phyloP scores from a whole-genome alignment of 2,329 filamentous ascomycete genomes.

The Emmonsia crescens region DNA sequence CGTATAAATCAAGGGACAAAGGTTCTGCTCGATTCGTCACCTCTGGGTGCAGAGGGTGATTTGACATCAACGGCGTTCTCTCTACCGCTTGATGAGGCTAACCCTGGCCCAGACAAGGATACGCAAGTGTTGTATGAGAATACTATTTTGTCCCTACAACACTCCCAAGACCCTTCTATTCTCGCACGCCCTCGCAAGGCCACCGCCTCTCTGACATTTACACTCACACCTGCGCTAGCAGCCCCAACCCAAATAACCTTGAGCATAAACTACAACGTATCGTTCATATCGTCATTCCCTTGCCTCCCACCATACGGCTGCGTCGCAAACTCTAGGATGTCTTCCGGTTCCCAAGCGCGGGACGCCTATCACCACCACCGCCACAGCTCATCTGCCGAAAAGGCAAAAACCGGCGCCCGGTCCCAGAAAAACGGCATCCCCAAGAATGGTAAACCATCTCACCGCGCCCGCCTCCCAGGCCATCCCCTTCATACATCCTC shows the following conservation, averaged over 20 bases:
- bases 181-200: slow-evolving; percentile 15
- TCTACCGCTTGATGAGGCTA: slow-evolving; percentile 26
- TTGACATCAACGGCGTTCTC: slow-evolving; percentile 29
- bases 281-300: slow-evolving; percentile 45
- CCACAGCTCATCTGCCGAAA: slow-evolving; percentile 2
- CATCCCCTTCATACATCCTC: slow-evolving; percentile 28
- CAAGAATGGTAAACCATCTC: neutral
- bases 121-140: slow-evolving; percentile 9
- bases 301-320: slow-evolving; percentile 38
- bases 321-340: slow-evolving; percentile 4
- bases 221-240: slow-evolving; percentile 10
- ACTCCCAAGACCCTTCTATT: slow-evolving; percentile 11
- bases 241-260: slow-evolving; percentile 21
- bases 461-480: slow-evolving; percentile 24
- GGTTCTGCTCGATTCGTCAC: slow-evolving; percentile 30
- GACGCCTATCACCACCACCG: slow-evolving; percentile 5
- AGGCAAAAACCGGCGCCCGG: neutral
- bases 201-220: slow-evolving; percentile 18
- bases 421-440: neutral
- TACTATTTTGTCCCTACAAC: slow-evolving; percentile 10
- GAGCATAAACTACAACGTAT: slow-evolving; percentile 40
- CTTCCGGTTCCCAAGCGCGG: neutral
- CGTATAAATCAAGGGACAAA: slow-evolving; percentile 36
- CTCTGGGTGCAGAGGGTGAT: slow-evolving; percentile 28
- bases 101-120: slow-evolving; percentile 8